These are phyloP conservation scores for Cocos nucifera DNA, from an alignment of 176 grass and related monocot species.

Conservation along the genomic window DNA sequence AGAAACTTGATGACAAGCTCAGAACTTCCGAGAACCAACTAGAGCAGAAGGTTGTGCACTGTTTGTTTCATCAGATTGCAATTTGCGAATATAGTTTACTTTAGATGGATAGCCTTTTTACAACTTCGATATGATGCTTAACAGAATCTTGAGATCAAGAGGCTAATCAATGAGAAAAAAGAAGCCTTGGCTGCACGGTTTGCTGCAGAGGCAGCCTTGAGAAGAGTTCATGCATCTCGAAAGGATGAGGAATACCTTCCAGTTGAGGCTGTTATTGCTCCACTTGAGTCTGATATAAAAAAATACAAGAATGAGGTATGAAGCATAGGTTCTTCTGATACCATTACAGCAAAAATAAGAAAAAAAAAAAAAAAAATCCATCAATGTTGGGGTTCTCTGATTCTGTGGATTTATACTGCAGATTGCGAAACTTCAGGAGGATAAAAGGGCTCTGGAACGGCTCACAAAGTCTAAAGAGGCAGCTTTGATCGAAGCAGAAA, in stretches of 20 bases:
- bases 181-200: constrained; percentile 71
- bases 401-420: constrained; percentile 9
- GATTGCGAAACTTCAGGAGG: constrained; percentile 83
- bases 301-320: constrained; percentile 64
- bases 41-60: constrained; percentile 57
- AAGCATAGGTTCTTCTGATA: neutral
- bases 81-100: too few relatives aligned
- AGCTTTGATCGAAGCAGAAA: constrained; percentile 65
- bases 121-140: neutral
- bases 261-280: constrained; percentile 62
- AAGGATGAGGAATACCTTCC: constrained; percentile 73
- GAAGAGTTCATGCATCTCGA: constrained; percentile 57
- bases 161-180: constrained; percentile 53
- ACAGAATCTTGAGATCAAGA: constrained; percentile 83
- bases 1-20: constrained; percentile 70
- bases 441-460: constrained; percentile 70
- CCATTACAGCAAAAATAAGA: neutral
- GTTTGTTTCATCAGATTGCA: too few relatives aligned
- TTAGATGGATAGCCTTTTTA: too few relatives aligned
- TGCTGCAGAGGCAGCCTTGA: constrained; percentile 62
- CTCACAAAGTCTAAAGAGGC: constrained; percentile 70
- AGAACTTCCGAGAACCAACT: constrained; percentile 58
- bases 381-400: constrained; percentile 7
- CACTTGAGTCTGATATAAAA: constrained; percentile 78
- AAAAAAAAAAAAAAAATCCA: neutral